Conservation (phyloP, 2,329 filamentous ascomycete species). For the Colletotrichum scovillei region DNA sequence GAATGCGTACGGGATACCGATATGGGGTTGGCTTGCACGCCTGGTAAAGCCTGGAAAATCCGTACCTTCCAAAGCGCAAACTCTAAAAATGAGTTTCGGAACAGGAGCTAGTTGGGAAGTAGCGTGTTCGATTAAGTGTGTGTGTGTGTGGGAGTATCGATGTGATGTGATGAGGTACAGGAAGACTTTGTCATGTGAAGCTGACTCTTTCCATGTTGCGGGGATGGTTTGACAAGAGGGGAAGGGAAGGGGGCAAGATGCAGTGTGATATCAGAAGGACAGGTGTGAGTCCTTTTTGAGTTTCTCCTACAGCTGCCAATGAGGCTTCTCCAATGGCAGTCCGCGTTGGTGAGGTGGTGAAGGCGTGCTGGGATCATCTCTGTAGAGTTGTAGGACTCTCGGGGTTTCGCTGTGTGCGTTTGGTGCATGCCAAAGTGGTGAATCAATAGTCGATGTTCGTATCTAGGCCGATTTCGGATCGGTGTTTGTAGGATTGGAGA, state of each 20-base stretch:
- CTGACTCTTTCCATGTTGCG: not conserved
- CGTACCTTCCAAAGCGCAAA: not conserved
- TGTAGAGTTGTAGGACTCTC: not conserved
- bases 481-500: not conserved
- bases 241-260: too few relatives aligned
- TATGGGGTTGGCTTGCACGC: not conserved
- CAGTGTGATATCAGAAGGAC: not conserved
- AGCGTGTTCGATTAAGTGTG: not conserved
- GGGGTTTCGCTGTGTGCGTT: not conserved
- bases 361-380: not conserved
- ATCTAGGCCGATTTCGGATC: not conserved
- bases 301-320: not conserved
- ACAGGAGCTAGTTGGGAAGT: not conserved
- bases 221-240: not conserved
- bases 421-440: not conserved
- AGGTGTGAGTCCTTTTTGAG: not conserved
- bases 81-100: conserved; percentile 6
- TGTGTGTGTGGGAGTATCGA: not conserved
- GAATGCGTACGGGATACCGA: not conserved
- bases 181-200: conserved; percentile 32
- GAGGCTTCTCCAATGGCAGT: not conserved
- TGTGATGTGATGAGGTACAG: not conserved
- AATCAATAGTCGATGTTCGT: not conserved
- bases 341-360: not conserved
- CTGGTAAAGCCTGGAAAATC: not conserved